Base-by-base conservation (phyloP, 495 filamentous ascomycete species). In the Pyronema omphalodes region DNA sequence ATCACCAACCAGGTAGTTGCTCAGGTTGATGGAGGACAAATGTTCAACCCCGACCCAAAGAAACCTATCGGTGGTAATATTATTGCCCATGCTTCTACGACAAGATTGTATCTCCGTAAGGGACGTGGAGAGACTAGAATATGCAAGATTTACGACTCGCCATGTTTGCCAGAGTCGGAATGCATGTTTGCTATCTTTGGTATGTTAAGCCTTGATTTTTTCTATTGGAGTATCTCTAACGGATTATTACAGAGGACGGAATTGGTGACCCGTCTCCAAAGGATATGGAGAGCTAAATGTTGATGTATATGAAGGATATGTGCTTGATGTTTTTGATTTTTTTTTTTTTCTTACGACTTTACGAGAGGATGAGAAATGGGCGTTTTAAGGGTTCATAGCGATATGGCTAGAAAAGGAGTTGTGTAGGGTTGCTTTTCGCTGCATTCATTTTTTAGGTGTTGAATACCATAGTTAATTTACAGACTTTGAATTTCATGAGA, bases 31-130 rank as follows among this genome's bases (percentile, higher is more conserved):
- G 91, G 93, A 52, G 91, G 91, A 0, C 86, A 80, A 58, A 98
- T 98, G 91, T 98, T 93, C 72, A 98, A 98, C 58, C 91, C 91
- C 0, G 91, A 98, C 63, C 91, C 91, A 6, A 98, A 98, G 76
- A 98, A 98, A 65, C 91, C 91, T 0, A 95, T 98, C 68, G 91
- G 91, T 51, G 91, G 91, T 57, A 95, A 98, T 67, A 96, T 98
- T 65, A 95, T 98, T 66, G 91, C 91, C 11, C 91, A 98, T 66
- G 87, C 91, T 37, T 91, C 84, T 60, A 98, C 91, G 6, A 98
- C 91, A 8, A 67, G 77, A 19, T 51, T 98, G 59, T 93, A 86
- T 58, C 67, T 98, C 62, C 94, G 93, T 72, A 98, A 98, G 67
- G 93, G 93, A 12, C 72, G 89, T 19, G 91, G 80, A 15, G 91